phyloP scores from a whole-genome alignment of 345 rosid species.

The Populus tremula region DNA sequence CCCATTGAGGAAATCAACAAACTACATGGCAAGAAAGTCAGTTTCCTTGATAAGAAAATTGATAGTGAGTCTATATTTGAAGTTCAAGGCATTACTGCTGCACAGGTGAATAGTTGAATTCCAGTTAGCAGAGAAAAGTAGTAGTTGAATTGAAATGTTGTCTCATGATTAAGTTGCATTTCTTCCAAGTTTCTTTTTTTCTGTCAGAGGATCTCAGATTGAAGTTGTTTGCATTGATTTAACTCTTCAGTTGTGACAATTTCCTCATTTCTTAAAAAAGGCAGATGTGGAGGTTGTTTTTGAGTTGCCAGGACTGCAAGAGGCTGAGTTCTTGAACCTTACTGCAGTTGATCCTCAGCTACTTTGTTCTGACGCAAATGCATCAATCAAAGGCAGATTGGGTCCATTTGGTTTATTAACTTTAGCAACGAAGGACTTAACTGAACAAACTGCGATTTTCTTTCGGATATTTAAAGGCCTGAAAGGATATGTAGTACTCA shows the following conservation, averaged over 20 bases:
- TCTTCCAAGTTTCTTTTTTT: neutral
- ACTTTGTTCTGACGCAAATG: constrained; percentile 33
- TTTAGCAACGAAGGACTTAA: constrained; percentile 50
- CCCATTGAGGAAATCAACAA: constrained; percentile 58
- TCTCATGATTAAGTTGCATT: neutral
- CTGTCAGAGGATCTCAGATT: neutral
- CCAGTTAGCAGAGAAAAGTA: neutral
- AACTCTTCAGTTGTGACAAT: neutral
- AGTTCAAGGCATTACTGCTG: constrained; percentile 46
- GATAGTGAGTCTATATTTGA: constrained; percentile 35
- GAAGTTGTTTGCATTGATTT: neutral
- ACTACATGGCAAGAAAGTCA: constrained; percentile 35
- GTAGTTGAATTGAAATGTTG: neutral
- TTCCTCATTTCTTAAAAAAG: constrained; percentile 22
- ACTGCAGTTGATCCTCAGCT: constrained; percentile 36
- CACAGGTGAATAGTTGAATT: constrained; percentile 9
- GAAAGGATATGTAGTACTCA: constrained; percentile 39
- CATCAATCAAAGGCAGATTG: constrained; percentile 31
- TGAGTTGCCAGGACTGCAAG: constrained; percentile 31
- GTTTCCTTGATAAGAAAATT: constrained; percentile 19
- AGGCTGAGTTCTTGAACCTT: constrained; percentile 33
- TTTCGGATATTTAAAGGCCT: constrained; percentile 47
- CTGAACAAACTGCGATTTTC: constrained; percentile 60
- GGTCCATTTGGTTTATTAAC: constrained; percentile 69
- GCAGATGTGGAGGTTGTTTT: constrained; percentile 57